These are phyloP conservation scores for Fusarium goolgardi DNA, from an alignment of 2,329 filamentous ascomycete species.

Conservation along the genomic window DNA sequence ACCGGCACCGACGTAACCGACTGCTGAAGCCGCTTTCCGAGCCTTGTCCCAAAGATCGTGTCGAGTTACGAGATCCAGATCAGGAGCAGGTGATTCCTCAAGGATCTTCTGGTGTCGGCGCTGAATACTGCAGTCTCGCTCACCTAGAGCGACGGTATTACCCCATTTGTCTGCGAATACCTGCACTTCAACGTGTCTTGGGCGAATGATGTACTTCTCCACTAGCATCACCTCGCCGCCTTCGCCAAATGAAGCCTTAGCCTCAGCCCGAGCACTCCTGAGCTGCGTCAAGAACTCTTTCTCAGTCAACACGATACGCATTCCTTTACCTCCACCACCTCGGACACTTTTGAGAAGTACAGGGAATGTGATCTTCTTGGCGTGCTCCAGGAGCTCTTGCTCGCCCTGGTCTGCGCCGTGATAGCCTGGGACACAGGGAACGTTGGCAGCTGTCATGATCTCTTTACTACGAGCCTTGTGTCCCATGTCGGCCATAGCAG, in stretches of 20 bases:
- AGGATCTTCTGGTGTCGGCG: constrained; percentile 90
- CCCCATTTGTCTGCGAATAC: constrained; percentile 87
- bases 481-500: constrained; percentile 89
- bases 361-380: constrained; percentile 75
- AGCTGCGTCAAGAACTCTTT: constrained; percentile 78
- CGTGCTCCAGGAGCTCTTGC: constrained; percentile 71
- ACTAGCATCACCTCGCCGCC: constrained; percentile 84
- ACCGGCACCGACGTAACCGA: constrained; percentile 88
- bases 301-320: constrained; percentile 77
- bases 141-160: constrained; percentile 83
- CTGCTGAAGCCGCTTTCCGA: constrained; percentile 74
- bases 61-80: constrained; percentile 67
- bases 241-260: constrained; percentile 82
- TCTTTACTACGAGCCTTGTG: constrained; percentile 94
- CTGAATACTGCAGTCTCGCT: constrained; percentile 90
- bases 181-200: constrained; percentile 89
- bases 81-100: constrained; percentile 86
- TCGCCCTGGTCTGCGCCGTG: constrained; percentile 86
- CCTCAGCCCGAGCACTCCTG: constrained; percentile 78
- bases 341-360: constrained; percentile 84
- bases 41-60: constrained; percentile 75
- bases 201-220: constrained; percentile 82
- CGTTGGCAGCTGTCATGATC: constrained; percentile 95
- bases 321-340: constrained; percentile 86
- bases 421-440: constrained; percentile 96